Evolutionary conservation across 2,329 filamentous ascomycete species (phyloP).

Genomic region (Paecilomyces fulvus): DNA sequence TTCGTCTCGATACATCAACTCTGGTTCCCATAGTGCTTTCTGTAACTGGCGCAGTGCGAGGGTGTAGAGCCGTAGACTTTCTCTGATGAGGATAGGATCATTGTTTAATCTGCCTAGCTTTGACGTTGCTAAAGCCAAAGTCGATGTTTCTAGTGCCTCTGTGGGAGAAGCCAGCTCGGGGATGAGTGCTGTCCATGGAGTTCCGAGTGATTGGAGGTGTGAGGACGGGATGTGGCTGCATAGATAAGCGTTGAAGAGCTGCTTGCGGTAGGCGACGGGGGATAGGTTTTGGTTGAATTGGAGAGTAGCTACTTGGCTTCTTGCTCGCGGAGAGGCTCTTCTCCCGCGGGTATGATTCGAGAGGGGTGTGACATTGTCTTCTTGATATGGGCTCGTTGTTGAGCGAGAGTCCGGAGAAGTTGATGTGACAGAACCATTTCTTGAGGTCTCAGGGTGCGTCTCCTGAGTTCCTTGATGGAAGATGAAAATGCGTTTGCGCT

Average conservation of each 20-base stretch:
- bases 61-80: slow-evolving; percentile 26
- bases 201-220: slow-evolving; percentile 1
- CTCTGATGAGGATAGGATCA: slow-evolving; percentile 9
- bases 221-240: slow-evolving; percentile 11
- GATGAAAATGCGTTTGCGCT: no score
- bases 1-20: slow-evolving; percentile 25
- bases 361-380: neutral
- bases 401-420: no score
- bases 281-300: neutral
- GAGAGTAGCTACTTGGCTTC: neutral
- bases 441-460: no score
- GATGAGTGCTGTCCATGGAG: slow-evolving; percentile 21
- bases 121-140: slow-evolving; percentile 19
- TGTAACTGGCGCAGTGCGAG: slow-evolving; percentile 27
- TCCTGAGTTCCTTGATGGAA: no score
- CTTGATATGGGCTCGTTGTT: neutral
- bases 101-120: slow-evolving; percentile 17
- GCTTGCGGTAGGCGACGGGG: slow-evolving; percentile 13
- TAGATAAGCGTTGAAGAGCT: slow-evolving; percentile 20
- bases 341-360: neutral
- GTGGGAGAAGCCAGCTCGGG: slow-evolving; percentile 14
- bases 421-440: no score
- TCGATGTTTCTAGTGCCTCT: slow-evolving; percentile 19
- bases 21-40: slow-evolving; percentile 22
- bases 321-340: neutral